Base-by-base conservation (phyloP, 192 early-diverging fungal species). In the Lobosporangium transversale region DNA sequence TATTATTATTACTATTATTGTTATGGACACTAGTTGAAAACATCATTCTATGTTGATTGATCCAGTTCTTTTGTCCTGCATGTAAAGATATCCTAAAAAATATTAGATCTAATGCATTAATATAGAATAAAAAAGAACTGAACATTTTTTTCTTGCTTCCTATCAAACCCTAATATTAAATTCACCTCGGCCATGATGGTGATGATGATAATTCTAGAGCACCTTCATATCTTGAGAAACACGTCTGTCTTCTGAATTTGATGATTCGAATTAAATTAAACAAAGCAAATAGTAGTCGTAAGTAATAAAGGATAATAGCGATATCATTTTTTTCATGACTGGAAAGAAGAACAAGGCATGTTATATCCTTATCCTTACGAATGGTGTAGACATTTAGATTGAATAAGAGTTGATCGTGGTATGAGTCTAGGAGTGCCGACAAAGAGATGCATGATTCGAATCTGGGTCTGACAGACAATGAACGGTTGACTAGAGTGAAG, bases 11-110 rank as follows among this genome's bases (percentile, higher is more conserved):
- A n/a, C n/a, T n/a, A n/a, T n/a, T 9, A 26, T 50, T 50, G 24
- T 24, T 26, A 17, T 50, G 23, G 21, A 23, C 65, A 26, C 21
- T 56, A 7, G 62, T 75, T 35, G 70, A 66, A 18, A 75, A 55
- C 26, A n/a, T 33, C 35, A 53, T 53, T 2, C 57, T 40, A 30
- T 65, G 62, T 12, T 50, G 18, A 12, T 51, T 31, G 63, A 75
- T 75, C 26, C 36, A 3, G 11, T 21, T 37, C 33, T 56, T 65
- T 32, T 35, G 57, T 37, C 45, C 53, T 40, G 37, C 18, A 11
- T 18, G 11, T 17, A 20, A 31, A n/a, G 70, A 43, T 48, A 60
- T 54, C 51, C 70, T 75, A 73, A 15, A 30, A 29, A 31, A 37
- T 33, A n/a, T 11, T 26, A 50, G 30, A 45, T 14, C 21, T 30